Base-by-base conservation (phyloP, 208 protist genomes). In the Plasmodiophora brassicae region DNA sequence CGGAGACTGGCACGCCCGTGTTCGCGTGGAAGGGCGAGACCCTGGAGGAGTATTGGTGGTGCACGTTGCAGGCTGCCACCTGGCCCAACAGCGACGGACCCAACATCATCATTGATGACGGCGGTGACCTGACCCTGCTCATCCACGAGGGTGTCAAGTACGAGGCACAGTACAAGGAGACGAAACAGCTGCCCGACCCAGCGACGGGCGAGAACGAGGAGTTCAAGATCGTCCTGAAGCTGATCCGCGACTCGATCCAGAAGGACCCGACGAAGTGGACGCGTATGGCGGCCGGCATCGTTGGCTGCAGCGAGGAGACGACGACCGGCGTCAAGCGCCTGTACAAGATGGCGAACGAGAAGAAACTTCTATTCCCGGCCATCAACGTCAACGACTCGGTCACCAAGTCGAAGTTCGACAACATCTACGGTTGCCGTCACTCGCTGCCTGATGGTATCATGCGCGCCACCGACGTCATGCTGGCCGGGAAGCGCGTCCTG, bases 301-400 rank as follows among this genome's bases (percentile, higher is more conserved):
- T 96, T 91, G 98, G 98, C 90, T 94, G 99, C 71, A 98, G 96
- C 38, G 98, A 99, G 95, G 98, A 99, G 94, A 99, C 98, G 86
- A 99, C 98, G 84, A 99, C 98, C 35, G 98, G 98, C 94, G 98
- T 99, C 50, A 96, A 98, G 93, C 97, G 97, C 92, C 94, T 99
- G 44, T 97, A 99, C 94, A 95, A 98, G 93, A 97, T 98, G 93
- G 92, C 95, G 28, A 92, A 96, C 89, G 92, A 93, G 65, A 96
- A 96, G 86, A 94, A 94, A 85, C 95, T 99, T 5, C 94, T 97
- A 89, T 96, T 99, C 92, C 96, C 98, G 85, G 97, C 98, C 91
- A 98, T 99, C 94, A 99, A 99, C 94, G 98, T 99, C 54, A 99
- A 99, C 95, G 97, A 99, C 94, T 98, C 95, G 89, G 97, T 99